Evolutionary conservation across 805 yeast genomes (phyloP), one percentile per base, ranked within the genome.

Genomic region (Suhomyces prunicola): DNA sequence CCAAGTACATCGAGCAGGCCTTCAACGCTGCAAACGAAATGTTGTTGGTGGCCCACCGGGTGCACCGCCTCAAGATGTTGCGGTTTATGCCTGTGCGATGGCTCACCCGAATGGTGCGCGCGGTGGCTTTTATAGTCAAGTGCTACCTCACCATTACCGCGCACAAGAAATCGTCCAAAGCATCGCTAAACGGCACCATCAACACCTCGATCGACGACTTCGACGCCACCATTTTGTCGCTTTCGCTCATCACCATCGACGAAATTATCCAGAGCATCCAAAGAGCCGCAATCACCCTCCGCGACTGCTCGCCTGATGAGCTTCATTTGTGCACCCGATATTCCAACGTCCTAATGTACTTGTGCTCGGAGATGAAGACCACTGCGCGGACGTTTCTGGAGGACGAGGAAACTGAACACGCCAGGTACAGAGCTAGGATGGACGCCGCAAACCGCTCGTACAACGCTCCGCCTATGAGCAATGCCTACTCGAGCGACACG

Each of bases 41-140:
- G 60, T 71, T 92, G 26, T 77, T 80, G 23, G 86, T 87, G 4
- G 88, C 92, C 4, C 83, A 82, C 52, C 71, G 94, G 40, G 84
- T 90, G 5, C 89, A 86, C 60, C 77, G 77, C 56, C 70, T 87
- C 54, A 82, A 80, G 54, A 71, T 86, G 75, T 71, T 90, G 50
- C 76, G 84, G 53, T 87, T 79, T 63, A 90, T 91, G 85, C 97
- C 98, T 1, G 91, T 90, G n/a, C 75, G 97, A 57, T 91, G 97
- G 96, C 85, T 88, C 6, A 87, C 89, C 0, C 77, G 96, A 50
- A 84, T 90, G 26, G 91, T 92, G 19, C 83, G 93, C 60, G 89
- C 97, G 0, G 90, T 90, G 10, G 94, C 97, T 2, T 92, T 91
- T 65, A 80, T 93, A 50, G 94, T 93, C 12, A 93, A 92, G 69